phyloP scores from a whole-genome alignment of 352 stramenopile species.

The Pythium vanterpoolii region DNA sequence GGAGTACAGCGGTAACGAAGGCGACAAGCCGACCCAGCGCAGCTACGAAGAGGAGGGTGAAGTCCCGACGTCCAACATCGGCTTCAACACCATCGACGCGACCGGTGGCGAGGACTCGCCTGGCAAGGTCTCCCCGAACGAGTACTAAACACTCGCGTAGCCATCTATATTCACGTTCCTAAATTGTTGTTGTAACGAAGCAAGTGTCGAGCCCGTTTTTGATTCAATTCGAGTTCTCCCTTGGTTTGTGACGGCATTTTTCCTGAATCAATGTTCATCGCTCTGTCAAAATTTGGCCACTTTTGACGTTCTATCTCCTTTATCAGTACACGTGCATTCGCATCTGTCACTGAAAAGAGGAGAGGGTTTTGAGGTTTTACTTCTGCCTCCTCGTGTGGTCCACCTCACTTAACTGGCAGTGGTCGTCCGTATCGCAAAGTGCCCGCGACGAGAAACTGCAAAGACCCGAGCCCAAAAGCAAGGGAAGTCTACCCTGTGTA shows the following conservation, averaged over 20 bases:
- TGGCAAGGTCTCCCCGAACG: not conserved
- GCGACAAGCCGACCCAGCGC: not conserved
- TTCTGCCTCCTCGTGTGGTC: not conserved
- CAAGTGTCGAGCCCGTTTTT: too few species aligned
- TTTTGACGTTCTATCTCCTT: not conserved
- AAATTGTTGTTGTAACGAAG: not conserved
- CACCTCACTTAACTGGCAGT: not conserved
- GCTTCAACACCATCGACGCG: not conserved
- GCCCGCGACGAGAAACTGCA: not conserved
- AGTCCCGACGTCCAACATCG: too few species aligned
- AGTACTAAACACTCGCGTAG: not conserved
- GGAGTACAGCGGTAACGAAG: not conserved
- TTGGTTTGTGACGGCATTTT: not conserved
- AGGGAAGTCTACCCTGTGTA: slow-evolving; percentile 4
- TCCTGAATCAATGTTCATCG: not conserved
- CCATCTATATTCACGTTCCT: not conserved
- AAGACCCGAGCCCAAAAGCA: not conserved
- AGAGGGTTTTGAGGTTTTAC: slow-evolving; percentile 1
- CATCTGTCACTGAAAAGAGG: not conserved
- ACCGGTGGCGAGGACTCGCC: not conserved
- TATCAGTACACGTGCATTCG: not conserved
- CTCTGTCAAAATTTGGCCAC: too few species aligned
- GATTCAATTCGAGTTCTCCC: not conserved
- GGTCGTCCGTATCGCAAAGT: slow-evolving; percentile 7
- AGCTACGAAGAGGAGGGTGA: too few species aligned